Base-by-base conservation (phyloP, 805 yeast genomes). In the Clavispora asparagi region DNA sequence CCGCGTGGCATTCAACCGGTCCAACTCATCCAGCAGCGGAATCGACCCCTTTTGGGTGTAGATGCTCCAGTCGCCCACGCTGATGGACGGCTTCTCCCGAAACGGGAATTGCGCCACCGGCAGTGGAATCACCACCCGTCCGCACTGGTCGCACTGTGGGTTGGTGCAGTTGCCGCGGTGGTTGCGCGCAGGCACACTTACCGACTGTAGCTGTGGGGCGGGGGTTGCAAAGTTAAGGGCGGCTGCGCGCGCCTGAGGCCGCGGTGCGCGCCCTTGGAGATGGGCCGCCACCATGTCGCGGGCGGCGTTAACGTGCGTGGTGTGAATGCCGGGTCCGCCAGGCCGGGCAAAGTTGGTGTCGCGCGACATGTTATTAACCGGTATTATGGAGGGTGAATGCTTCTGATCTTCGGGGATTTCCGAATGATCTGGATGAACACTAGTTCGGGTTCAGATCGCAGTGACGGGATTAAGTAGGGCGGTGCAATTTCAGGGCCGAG, bases 11-110 rank as follows among this genome's bases (percentile, higher is more conserved):
- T 81, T 86, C 58, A 84, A 76, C 2, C 65, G 65, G 47, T 89
- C 96, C 46, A 92, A 77, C 59, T 90, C 96, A 1, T 64, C 71
- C 1, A 90, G 74, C 53, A 78, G 84, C 49, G 89, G 67, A 40
- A 92, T 92, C 1, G 98, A 95, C 42, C 78, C 78, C 61, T 89
- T 81, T 28, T 73, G 68, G 0, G 96, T 82, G 53, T 73, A 77
- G 8, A 94, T 77, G 45, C 81, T 78, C 97, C 97, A 92, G 45
- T 82, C 79, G 43, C 77, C 76, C 3, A 86, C 73, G 2, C 82
- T 64, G 8, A 86, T 85, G n/a, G 87, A 79, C 0, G 94, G 94
- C 23, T 73, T 65, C 55, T 85, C 88, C 35, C 69, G 70, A 11
- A 82, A 55, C 0, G 94, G 95, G 46, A 74, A 67, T 7, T 80